These are phyloP conservation scores for Exophiala phaeomuriformis DNA, from an alignment of 2,329 filamentous ascomycete genomes.

Conservation along the genomic window DNA sequence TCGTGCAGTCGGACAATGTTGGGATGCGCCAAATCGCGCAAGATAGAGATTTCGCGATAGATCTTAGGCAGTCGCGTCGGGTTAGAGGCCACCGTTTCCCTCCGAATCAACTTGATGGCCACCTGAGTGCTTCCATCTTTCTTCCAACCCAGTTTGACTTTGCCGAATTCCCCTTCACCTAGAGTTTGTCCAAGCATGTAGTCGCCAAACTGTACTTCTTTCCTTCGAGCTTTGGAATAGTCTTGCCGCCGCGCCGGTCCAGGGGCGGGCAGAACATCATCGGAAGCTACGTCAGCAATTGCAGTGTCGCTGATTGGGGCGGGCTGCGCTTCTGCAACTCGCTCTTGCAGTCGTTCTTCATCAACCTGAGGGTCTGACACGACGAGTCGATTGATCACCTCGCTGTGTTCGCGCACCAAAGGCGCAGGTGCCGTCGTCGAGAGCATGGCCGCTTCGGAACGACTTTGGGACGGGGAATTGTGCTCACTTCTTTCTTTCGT, in stretches of 20 bases:
- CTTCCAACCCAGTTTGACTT: constrained; percentile 98
- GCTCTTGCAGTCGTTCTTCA: constrained; percentile 62
- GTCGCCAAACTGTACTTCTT: constrained; percentile 85
- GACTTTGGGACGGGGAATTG: constrained; percentile 30
- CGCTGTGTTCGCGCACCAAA: constrained; percentile 67
- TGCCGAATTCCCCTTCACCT: constrained; percentile 96
- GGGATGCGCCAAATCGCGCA: constrained; percentile 79
- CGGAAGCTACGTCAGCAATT: constrained; percentile 37
- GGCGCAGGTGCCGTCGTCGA: constrained; percentile 51
- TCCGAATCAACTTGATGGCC: constrained; percentile 93
- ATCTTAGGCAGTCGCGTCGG: constrained; percentile 90
- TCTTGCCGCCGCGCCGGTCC: constrained; percentile 47
- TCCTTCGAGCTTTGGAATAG: constrained; percentile 51
- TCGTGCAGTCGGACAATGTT: constrained; percentile 97
- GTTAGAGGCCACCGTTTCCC: constrained; percentile 82
- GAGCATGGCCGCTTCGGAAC: constrained; percentile 42
- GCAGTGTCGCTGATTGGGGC: constrained; percentile 44
- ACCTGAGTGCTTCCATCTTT: constrained; percentile 89
- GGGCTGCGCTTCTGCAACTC: constrained; percentile 53
- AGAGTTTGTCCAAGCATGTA: constrained; percentile 94
- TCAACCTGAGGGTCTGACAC: constrained; percentile 70
- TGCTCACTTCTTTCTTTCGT: constrained; percentile 37
- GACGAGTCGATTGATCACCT: constrained; percentile 69
- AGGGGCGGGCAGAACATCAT: constrained; percentile 28
- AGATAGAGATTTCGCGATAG: constrained; percentile 89